Evolutionary conservation across 106 monocot genomes (phyloP), one percentile per base, ranked within the genome.

Genomic region (Triglochin maritima): DNA sequence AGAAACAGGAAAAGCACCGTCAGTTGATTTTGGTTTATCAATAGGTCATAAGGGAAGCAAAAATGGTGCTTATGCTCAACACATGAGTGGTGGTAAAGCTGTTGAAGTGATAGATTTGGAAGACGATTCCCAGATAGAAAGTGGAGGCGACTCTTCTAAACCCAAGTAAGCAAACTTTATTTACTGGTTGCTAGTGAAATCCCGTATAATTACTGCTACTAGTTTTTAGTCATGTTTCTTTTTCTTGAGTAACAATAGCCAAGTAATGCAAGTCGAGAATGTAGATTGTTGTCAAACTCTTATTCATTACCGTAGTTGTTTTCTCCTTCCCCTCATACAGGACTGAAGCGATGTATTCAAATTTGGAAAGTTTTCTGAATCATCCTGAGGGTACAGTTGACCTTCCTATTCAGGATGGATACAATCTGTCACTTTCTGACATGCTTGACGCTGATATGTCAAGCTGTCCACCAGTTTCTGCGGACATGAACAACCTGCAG

Each of bases 391-490:
- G 67, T 76, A 44, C 69, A 45, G 85, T 71, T 57, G 81, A 78
- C 73, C 80, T 85, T 52, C 64, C 71, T 68, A 89, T 85, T 67
- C 89, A 72, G 73, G 85, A 85, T 80, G 78, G 76, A 49, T 89
- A 82, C 66, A 68, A 61, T 57, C 82, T 85, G 60, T 59, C 63
- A 57, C 50, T 81, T 51, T 67, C 84, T 57, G 85, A 84, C 44
- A 80, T 85, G 59, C 70, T 82, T 59, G 85, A 75, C 67, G 54
- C 69, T 73, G 86, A 84, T 79, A 84, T 84, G n/a, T 53, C 79
- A 3, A 71, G 72, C 16, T 82, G 84, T 72, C 55, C 81, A 70
- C 49, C 66, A 66, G 52, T 51, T 14, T 12, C 66, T 52, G 66
- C 46, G 42, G 51, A 53, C 50, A 53, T 51, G 52, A 50, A 51